Evolutionary conservation across 257 asterid genomes (phyloP).

Genomic region (Fraxinus americana): DNA sequence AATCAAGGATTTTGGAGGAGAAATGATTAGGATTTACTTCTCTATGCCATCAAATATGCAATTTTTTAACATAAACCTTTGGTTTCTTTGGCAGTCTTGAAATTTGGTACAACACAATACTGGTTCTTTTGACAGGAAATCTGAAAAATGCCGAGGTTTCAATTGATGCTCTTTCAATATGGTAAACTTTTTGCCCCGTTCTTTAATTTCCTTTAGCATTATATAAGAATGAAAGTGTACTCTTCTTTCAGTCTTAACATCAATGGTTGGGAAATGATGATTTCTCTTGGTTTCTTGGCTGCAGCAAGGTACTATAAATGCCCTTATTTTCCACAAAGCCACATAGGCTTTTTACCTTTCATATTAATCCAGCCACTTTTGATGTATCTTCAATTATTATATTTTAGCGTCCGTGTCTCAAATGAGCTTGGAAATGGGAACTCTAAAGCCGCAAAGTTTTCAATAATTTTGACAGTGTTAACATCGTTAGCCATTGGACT

Average conservation of each 20-base stretch:
- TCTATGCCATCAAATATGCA: neutral
- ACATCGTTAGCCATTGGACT: slow-evolving; percentile 52
- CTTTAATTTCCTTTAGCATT: neutral
- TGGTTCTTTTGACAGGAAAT: slow-evolving; percentile 69
- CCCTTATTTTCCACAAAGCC: neutral
- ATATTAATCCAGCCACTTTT: neutral
- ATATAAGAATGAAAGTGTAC: neutral
- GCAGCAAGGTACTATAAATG: slow-evolving; percentile 58
- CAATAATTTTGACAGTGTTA: slow-evolving; percentile 44
- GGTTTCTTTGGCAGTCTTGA: slow-evolving; percentile 52
- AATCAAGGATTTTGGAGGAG: too few relatives aligned
- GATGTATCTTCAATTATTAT: neutral
- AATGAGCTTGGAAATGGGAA: slow-evolving; percentile 74
- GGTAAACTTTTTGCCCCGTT: slow-evolving; percentile 37
- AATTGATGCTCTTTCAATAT: slow-evolving; percentile 69
- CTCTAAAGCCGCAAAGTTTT: slow-evolving; percentile 57
- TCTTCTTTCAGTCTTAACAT: slow-evolving; percentile 52
- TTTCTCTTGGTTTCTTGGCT: slow-evolving; percentile 67
- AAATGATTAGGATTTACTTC: too few relatives aligned
- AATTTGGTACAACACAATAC: slow-evolving; percentile 70
- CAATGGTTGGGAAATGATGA: slow-evolving; percentile 81
- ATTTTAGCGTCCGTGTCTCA: neutral
- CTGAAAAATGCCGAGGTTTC: slow-evolving; percentile 63
- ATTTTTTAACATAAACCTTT: neutral
- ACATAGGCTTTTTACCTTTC: neutral